Percentiles rank a stretch among this genome's conserved stretches.
These are phyloP conservation scores for Mucor piriformis DNA, from an alignment of 371 early-diverging fungal genomes.

Conservation along the genomic window DNA sequence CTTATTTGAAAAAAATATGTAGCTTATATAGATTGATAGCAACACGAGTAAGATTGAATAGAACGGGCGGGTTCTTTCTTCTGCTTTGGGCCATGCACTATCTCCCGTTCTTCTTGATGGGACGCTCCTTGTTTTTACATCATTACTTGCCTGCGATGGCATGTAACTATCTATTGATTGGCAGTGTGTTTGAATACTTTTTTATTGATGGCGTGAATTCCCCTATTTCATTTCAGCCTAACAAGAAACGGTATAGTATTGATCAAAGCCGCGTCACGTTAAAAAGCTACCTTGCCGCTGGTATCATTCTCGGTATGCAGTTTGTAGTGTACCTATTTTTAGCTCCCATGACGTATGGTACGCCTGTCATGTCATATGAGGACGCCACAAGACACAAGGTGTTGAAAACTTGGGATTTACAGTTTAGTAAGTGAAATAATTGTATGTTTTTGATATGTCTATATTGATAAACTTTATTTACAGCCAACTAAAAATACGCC, in stretches of 20 bases:
- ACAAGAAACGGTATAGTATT: not conserved
- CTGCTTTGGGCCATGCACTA: slow-evolving; percentile 93
- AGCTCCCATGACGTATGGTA: slow-evolving; percentile 64
- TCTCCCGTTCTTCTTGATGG: slow-evolving; percentile 96
- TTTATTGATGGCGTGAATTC: slow-evolving; percentile 55
- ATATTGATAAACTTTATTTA: too few species aligned
- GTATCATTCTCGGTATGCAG: slow-evolving; percentile 51
- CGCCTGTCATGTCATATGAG: slow-evolving; percentile 45
- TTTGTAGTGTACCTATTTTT: slow-evolving; percentile 56
- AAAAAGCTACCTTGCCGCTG: slow-evolving; percentile 42
- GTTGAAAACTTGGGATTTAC: slow-evolving; percentile 77
- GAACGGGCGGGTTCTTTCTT: slow-evolving; percentile 85
- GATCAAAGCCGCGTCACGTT: not conserved
- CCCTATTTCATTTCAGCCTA: slow-evolving; percentile 37
- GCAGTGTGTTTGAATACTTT: slow-evolving; percentile 61
- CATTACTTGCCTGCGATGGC: slow-evolving; percentile 95
- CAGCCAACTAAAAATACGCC: too few species aligned
- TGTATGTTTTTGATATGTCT: too few species aligned
- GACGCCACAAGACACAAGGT: slow-evolving; percentile 64
- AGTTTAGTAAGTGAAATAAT: slow-evolving; percentile 51
- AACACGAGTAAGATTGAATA: slow-evolving; percentile 64
- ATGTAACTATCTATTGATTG: slow-evolving; percentile 74
- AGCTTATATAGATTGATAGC: slow-evolving; percentile 68
- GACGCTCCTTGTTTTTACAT: slow-evolving; percentile 94
- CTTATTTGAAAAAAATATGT: slow-evolving; percentile 17